Conservation (phyloP, 768 basidiomycete genomes). For the Xanthoconium purpureum region DNA sequence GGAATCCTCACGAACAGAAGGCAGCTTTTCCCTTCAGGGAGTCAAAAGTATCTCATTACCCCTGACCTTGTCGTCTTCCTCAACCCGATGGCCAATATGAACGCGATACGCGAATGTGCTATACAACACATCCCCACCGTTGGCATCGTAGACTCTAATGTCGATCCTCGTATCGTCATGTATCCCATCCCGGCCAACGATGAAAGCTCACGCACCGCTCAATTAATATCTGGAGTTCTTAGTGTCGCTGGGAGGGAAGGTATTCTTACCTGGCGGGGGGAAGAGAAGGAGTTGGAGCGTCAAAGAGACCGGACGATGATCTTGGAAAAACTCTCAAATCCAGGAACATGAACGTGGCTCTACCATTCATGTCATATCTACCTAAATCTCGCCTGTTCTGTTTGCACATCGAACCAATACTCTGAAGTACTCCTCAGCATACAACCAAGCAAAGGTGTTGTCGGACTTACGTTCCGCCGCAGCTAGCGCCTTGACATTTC, state of each 20-base stretch:
- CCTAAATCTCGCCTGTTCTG: conserved; percentile 34
- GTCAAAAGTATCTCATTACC: conserved; percentile 51
- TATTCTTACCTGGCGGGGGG: conserved; percentile 42
- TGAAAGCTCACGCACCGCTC: conserved; percentile 87
- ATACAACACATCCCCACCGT: conserved; percentile 89
- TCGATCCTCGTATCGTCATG: conserved; percentile 94
- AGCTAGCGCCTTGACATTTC: conserved; percentile 82
- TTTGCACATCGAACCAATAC: conserved; percentile 69
- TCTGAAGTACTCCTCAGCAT: conserved; percentile 40
- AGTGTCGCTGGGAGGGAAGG: conserved; percentile 86
- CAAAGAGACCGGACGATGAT: conserved; percentile 27
- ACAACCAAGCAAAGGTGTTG: neutral
- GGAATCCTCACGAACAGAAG: conserved; percentile 91
- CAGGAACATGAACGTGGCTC: conserved; percentile 12
- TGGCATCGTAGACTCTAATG: conserved; percentile 92
- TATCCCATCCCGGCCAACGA: conserved; percentile 99
- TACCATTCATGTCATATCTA: conserved; percentile 17
- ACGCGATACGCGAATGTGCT: conserved; percentile 89
- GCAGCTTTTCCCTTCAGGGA: conserved; percentile 65
- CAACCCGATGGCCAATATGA: conserved; percentile 81
- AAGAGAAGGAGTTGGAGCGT: conserved; percentile 23
- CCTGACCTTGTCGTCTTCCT: conserved; percentile 92
- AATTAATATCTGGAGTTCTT: conserved; percentile 85
- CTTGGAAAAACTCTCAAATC: conserved; percentile 23
- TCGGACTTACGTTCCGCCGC: conserved; percentile 76